A percentile compares a stretch with the other conserved stretches of the same genome.
These are phyloP conservation scores for Kodamaea hsintzibuensis DNA, from an alignment of 805 yeast species.

Conservation along the genomic window DNA sequence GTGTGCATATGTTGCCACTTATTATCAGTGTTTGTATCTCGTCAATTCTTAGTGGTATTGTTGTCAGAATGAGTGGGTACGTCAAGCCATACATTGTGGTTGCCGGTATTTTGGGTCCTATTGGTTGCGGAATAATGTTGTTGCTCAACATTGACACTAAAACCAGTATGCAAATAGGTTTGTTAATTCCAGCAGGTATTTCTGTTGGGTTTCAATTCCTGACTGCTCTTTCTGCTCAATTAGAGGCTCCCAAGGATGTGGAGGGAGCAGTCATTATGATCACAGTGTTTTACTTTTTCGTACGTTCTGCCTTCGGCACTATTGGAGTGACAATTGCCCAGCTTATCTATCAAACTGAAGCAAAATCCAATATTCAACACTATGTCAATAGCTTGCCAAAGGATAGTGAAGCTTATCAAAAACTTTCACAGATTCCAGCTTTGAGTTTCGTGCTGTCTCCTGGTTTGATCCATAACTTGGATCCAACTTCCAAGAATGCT, in stretches of 20 bases:
- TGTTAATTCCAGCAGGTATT: conserved; percentile 48
- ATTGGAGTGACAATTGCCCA: conserved; percentile 33
- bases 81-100: conserved; percentile 43
- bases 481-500: conserved; percentile 15
- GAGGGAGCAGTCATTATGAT: conserved; percentile 49
- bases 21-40: conserved; percentile 40
- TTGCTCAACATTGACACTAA: conserved; percentile 43
- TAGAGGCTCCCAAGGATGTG: conserved; percentile 51
- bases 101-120: conserved; percentile 35
- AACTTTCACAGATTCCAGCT: conserved; percentile 12
- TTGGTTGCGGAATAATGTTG: conserved; percentile 47
- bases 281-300: conserved; percentile 46
- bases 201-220: conserved; percentile 47
- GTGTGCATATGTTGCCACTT: conserved; percentile 45
- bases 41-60: conserved; percentile 39
- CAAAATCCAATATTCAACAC: conserved; percentile 20
- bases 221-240: conserved; percentile 44
- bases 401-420: conserved; percentile 5
- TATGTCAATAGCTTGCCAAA: neutral
- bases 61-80: conserved; percentile 36
- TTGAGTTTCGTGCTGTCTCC: conserved; percentile 28
- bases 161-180: conserved; percentile 40
- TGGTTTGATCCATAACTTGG: conserved; percentile 17
- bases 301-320: conserved; percentile 33
- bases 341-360: conserved; percentile 25